Base-by-base conservation (phyloP, 257 asterid genomes). In the Plantago ovata region DNA sequence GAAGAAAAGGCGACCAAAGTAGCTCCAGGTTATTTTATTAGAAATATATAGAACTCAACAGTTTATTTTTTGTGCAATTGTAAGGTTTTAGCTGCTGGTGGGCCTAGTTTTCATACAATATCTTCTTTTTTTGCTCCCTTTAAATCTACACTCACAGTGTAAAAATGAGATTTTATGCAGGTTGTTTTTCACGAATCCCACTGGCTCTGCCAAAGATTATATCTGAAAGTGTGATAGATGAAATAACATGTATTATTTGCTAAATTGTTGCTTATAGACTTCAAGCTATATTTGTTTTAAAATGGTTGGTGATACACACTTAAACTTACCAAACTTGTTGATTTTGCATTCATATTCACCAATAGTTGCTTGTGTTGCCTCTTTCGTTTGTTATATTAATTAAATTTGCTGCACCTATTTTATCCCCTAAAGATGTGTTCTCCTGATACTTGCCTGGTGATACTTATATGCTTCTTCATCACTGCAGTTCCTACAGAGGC, bases 401-500 rank as follows among this genome's bases (percentile, higher is more conserved):
- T 28, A 16, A 42, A 53, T 33, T 53, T 28, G 10, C 56, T 50
- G 55, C 55, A 22, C 13, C 38, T 4, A 10, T 19, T 0, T 49
- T 20, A 6, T 3, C n/a, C 13, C 13, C 21, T 10, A 14, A 13
- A 16, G 11, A 36, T 4, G 12, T 19, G 10, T 62, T 45, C 45
- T 39, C 23, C 60, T 59, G 16, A 28, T 49, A 58, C 18, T 40
- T 23, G 20, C 40, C 14, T 45, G 56, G 4, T 4, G 45, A 40
- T 56, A 11, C 48, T 40, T 53, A 61, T 36, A 38, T 47, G 38
- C 43, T 40, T 58, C 45, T 5, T 13, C 18, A 57, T 53, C 63
- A 24, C 38, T 56, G 69, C 79, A 82, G 87, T 56, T 46, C 67
- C 80, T 56, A 69, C 79, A 22, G 91, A 85, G 67, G 85, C 87